Evolutionary conservation across 352 stramenopile genomes (phyloP).

Genomic region (Phytopythium vexans): DNA sequence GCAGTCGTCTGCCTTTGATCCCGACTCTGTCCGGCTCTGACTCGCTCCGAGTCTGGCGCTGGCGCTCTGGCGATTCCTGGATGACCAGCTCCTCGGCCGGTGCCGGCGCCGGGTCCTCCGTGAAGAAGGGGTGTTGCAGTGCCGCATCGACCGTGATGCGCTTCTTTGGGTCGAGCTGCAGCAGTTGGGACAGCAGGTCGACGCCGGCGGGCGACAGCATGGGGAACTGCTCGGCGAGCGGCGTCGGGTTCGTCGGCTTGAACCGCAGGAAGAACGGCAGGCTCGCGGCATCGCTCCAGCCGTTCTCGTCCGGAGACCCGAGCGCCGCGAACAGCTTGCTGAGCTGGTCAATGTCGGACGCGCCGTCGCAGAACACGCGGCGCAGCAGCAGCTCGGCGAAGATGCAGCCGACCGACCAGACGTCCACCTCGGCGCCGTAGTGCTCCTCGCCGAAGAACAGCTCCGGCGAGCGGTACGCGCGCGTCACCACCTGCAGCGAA

Average conservation of each 20-base stretch:
- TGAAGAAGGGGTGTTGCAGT: slow-evolving; percentile 64
- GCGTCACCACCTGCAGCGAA: slow-evolving; percentile 73
- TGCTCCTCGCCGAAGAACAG: slow-evolving; percentile 72
- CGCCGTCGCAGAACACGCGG: slow-evolving; percentile 53
- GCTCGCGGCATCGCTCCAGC: slow-evolving; percentile 44
- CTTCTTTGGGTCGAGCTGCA: slow-evolving; percentile 57
- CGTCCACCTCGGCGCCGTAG: slow-evolving; percentile 62
- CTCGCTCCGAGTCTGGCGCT: not conserved
- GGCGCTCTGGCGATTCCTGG: slow-evolving; percentile 19
- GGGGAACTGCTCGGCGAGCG: slow-evolving; percentile 57
- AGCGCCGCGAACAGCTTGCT: slow-evolving; percentile 68
- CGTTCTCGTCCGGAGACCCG: slow-evolving; percentile 60
- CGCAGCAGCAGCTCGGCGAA: slow-evolving; percentile 76
- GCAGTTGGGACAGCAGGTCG: slow-evolving; percentile 46
- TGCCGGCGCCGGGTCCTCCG: slow-evolving; percentile 32
- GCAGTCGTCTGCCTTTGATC: slow-evolving; percentile 53
- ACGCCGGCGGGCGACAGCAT: slow-evolving; percentile 47
- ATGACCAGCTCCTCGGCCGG: slow-evolving; percentile 24
- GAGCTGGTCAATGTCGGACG: slow-evolving; percentile 79
- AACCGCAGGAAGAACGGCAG: slow-evolving; percentile 79
- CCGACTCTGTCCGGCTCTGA: slow-evolving; percentile 18
- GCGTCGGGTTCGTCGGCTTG: slow-evolving; percentile 54
- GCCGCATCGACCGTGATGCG: slow-evolving; percentile 51
- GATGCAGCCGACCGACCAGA: slow-evolving; percentile 81
- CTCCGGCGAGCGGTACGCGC: slow-evolving; percentile 69